phyloP scores from a whole-genome alignment of 2,329 filamentous ascomycete genomes.

The Penicillium sp. region DNA sequence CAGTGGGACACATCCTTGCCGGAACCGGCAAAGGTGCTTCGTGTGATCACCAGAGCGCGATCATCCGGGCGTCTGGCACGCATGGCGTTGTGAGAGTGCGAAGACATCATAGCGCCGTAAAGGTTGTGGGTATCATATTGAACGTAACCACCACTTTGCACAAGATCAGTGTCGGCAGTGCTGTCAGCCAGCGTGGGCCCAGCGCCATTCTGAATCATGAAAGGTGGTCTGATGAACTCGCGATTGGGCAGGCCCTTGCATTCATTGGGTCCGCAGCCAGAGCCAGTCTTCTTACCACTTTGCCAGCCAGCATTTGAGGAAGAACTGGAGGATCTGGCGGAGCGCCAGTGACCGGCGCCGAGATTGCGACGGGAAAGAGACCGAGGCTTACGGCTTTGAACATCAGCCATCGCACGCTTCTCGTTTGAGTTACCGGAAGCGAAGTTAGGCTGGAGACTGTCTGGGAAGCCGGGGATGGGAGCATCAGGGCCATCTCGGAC shows the following conservation, averaged over 20 bases:
- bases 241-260: slow-evolving; percentile 54
- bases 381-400: slow-evolving; percentile 8
- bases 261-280: slow-evolving; percentile 9
- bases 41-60: slow-evolving; percentile 71
- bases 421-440: slow-evolving; percentile 5
- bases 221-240: slow-evolving; percentile 64
- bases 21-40: slow-evolving; percentile 73
- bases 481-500: slow-evolving; percentile 51
- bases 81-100: slow-evolving; percentile 54
- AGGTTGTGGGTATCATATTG: slow-evolving; percentile 77
- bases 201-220: slow-evolving; percentile 64
- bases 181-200: slow-evolving; percentile 51
- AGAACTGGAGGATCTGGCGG: background rate
- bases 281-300: slow-evolving; percentile 51
- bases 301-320: slow-evolving; percentile 6
- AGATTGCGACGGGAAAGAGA: slow-evolving; percentile 7
- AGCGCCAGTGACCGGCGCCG: slow-evolving; percentile 10
- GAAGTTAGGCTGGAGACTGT: slow-evolving; percentile 61
- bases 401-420: slow-evolving; percentile 1
- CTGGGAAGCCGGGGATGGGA: slow-evolving; percentile 67
- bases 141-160: slow-evolving; percentile 61
- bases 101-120: slow-evolving; percentile 61
- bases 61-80: slow-evolving; percentile 57
- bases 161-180: slow-evolving; percentile 66
- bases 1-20: slow-evolving; percentile 30